Evolutionary conservation across 306 rosid species (phyloP), one percentile per base, ranked within the genome.

Genomic region (Vicia faba): DNA sequence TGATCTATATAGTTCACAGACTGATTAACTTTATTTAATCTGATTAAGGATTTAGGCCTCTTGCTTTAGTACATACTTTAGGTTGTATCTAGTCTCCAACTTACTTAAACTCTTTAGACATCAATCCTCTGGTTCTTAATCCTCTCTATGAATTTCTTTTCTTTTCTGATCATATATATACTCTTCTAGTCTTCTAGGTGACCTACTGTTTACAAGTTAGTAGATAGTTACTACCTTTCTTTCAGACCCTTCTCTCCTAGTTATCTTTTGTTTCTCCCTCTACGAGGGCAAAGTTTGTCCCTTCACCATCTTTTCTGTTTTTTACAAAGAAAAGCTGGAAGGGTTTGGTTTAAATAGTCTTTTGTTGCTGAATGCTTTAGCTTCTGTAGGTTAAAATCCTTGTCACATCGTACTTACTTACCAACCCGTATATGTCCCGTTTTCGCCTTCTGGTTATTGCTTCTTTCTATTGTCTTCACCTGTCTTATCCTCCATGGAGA

Each of bases 291-390:
- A 66, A 64, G 66, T 67, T 63, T 19, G 14, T 43, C 73, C 83
- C 69, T 79, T 73, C 26, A 0, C 84, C 51, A 64, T 75, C 82
- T 84, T 86, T 86, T 81, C 92, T 68, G 87, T 60, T 78, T 86
- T 85, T 86, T 80, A 28, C 58, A 79, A 78, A 77, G 80, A 87
- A 86, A 88, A 76, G 83, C 78, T 80, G 81, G 91, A 74, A 80
- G 82, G 83, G 50, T 58, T 64, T 43, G 54, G 20, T 62, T 72
- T 66, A 41, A 69, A 65, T 72, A 75, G 61, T 73, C 75, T 63
- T 68, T 4, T 68, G 78, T 66, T 61, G 67, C 72, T 48, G 25
- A 55, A 73, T 69, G 69, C 82, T 51, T 58, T 70, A 61, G 74
- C 38, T 33, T 48, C 61, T 19, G 14, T 82, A 63, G 71, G 33